A percentile compares a stretch with the other conserved stretches of the same genome.
phyloP scores from a whole-genome alignment of 441 rosid species.

The Isatis lusitanica region DNA sequence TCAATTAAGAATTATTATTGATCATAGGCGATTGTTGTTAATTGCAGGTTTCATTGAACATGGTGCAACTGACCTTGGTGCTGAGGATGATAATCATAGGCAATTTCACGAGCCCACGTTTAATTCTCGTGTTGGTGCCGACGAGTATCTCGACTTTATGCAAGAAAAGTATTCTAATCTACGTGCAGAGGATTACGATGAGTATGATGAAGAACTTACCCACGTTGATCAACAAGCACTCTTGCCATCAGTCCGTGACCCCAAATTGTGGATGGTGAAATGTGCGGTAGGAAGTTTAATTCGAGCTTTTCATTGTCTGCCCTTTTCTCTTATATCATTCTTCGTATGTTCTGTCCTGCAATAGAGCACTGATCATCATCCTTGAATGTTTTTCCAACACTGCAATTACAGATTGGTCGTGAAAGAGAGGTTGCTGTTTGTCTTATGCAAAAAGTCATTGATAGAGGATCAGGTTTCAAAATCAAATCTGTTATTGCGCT shows the following conservation, averaged over 20 bases:
- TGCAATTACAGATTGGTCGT: constrained; percentile 11
- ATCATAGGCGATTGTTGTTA: background rate
- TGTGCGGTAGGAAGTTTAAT: constrained; percentile 59
- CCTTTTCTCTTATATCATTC: background rate
- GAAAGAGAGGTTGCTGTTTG: constrained; percentile 88
- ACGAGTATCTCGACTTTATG: constrained; percentile 62
- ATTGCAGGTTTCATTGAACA: constrained; percentile 67
- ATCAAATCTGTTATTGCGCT: constrained; percentile 82
- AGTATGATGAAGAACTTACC: constrained; percentile 44
- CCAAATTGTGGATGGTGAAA: constrained; percentile 92
- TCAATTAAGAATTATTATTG: background rate
- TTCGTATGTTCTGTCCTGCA: background rate
- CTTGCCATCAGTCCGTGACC: constrained; percentile 86
- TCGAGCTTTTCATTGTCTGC: background rate
- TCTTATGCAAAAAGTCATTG: constrained; percentile 82
- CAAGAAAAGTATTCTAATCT: constrained; percentile 67
- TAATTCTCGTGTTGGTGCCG: constrained; percentile 62
- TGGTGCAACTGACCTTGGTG: constrained; percentile 52
- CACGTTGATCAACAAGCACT: constrained; percentile 94
- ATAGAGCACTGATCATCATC: background rate
- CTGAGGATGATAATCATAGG: constrained; percentile 62
- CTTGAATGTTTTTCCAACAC: background rate
- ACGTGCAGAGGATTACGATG: constrained; percentile 63
- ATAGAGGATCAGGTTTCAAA: constrained; percentile 79
- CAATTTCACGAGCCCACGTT: constrained; percentile 43